Conservation (phyloP, 129 eudicot species). For the Chrysanthemum lavandulifolium region DNA sequence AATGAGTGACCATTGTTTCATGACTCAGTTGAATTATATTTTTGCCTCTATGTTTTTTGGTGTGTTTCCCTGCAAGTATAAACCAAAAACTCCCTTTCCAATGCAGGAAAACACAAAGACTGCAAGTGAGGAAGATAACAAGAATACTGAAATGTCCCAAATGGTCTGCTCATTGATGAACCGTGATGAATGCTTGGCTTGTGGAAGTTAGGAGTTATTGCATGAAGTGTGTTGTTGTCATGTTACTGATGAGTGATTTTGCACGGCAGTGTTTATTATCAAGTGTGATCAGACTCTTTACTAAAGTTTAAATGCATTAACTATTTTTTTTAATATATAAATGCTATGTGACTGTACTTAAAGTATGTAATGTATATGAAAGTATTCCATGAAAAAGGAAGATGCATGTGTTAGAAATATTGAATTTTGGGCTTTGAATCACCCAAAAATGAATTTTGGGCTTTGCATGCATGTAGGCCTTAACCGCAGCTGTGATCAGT, state of each 20-base stretch:
- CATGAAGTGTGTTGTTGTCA: neutral
- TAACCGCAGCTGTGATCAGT: no score
- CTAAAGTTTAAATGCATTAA: neutral
- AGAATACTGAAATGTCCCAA: slow-evolving; percentile 54
- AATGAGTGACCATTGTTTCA: neutral
- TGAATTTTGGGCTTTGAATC: no score
- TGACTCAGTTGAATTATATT: neutral
- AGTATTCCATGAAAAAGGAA: no score
- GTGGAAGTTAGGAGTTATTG: slow-evolving; percentile 56
- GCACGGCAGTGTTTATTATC: neutral
- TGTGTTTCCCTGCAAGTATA: neutral
- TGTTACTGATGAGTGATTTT: slow-evolving; percentile 5
- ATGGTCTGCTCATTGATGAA: slow-evolving; percentile 83
- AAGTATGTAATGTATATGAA: no score
- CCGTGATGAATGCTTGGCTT: slow-evolving; percentile 82
- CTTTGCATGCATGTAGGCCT: no score
- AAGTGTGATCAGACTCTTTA: neutral
- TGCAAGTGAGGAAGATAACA: slow-evolving; percentile 41
- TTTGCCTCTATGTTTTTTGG: neutral
- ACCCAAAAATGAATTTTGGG: no score
- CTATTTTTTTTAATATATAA: neutral
- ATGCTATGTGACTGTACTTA: neutral
- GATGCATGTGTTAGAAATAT: no score
- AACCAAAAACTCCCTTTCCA: neutral
- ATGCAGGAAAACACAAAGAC: slow-evolving; percentile 54